Evolutionary conservation across 371 early-diverging fungal genomes (phyloP), one percentile per base, ranked within the genome.

Genomic region (Dinochytrium kinnereticum): DNA sequence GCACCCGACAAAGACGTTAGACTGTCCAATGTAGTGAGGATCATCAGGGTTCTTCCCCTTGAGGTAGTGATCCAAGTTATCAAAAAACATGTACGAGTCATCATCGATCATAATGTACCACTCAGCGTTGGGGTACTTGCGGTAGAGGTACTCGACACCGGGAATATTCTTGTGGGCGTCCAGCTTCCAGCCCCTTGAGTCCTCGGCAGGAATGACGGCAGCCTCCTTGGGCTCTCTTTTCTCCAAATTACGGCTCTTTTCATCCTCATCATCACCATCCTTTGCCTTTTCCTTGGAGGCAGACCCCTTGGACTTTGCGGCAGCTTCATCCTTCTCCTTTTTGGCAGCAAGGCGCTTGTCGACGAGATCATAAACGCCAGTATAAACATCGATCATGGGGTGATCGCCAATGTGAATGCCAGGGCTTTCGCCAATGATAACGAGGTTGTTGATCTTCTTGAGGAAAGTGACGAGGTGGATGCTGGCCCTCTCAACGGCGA

Each of bases 81-180:
- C 81, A 34, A 79, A 49, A 55, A 84, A 81, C 26, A 84, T 69
- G 64, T 84, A 86, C 2, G 86, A 78, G 71, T 87, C 88, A 70
- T 87, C 88, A 72, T 87, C 88, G 40, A 85, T 72, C 84, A 87
- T 84, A 33, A 87, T 24, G 57, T 76, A 86, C 86, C 86, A 87
- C 13, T 83, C 76, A 31, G 84, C 85, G 55, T 86, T 73, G 21
- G 88, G 86, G 68, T 73, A 86, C 26, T 24, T 69, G 19, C 68
- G 34, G 66, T 73, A 80, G 30, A 85, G 69, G 36, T 71, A 57
- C 19, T 76, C 70, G 66, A 81, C 78, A 0, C 81, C 86, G 31
- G 88, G 86, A 10, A 87, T 53, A 76, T 84, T 84, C 70, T 86
- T 87, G 73, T 82, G 79, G 3, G 83, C 87, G 68, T 86, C 86